Evolutionary conservation across 78 protist species (phyloP).

Genomic region (Dictyostelium citrinum): DNA sequence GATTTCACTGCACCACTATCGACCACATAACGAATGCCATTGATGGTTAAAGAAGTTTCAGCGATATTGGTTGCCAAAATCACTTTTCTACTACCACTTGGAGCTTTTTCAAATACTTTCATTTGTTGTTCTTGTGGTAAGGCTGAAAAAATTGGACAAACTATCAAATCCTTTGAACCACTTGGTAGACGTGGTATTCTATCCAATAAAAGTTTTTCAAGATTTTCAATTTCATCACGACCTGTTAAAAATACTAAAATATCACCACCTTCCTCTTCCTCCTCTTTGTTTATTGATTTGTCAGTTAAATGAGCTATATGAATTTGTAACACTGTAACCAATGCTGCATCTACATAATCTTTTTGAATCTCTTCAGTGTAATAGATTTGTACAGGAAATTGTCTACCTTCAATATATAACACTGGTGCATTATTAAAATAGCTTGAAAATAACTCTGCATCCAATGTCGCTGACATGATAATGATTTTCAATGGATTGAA

Average conservation of each 20-base stretch:
- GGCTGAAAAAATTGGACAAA: slow-evolving; percentile 84
- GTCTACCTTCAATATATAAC: slow-evolving; percentile 79
- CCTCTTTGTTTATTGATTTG: slow-evolving; percentile 88
- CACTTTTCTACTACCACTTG: slow-evolving; percentile 90
- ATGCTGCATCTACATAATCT: slow-evolving; percentile 80
- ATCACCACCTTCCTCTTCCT: slow-evolving; percentile 90
- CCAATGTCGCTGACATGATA: slow-evolving; percentile 95
- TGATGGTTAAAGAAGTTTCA: slow-evolving; percentile 96
- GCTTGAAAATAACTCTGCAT: slow-evolving; percentile 73
- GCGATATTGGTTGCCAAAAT: slow-evolving; percentile 97
- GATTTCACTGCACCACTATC: slow-evolving; percentile 93
- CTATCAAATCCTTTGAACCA: slow-evolving; percentile 18
- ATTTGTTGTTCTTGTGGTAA: slow-evolving; percentile 86
- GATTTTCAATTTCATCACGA: slow-evolving; percentile 91
- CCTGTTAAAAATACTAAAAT: slow-evolving; percentile 95
- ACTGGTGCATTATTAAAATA: slow-evolving; percentile 87
- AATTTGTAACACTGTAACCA: slow-evolving; percentile 81
- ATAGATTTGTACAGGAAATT: slow-evolving; percentile 66
- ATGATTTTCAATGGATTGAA: slow-evolving; percentile 31
- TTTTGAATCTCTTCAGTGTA: slow-evolving; percentile 62
- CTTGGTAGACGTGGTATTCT: slow-evolving; percentile 43
- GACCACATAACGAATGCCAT: slow-evolving; percentile 90
- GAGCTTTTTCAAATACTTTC: slow-evolving; percentile 89
- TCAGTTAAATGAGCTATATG: slow-evolving; percentile 92
- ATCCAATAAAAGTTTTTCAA: slow-evolving; percentile 47